These are phyloP conservation scores for Parmelia sp. DNA, from an alignment of 495 filamentous ascomycete species.

Conservation along the genomic window DNA sequence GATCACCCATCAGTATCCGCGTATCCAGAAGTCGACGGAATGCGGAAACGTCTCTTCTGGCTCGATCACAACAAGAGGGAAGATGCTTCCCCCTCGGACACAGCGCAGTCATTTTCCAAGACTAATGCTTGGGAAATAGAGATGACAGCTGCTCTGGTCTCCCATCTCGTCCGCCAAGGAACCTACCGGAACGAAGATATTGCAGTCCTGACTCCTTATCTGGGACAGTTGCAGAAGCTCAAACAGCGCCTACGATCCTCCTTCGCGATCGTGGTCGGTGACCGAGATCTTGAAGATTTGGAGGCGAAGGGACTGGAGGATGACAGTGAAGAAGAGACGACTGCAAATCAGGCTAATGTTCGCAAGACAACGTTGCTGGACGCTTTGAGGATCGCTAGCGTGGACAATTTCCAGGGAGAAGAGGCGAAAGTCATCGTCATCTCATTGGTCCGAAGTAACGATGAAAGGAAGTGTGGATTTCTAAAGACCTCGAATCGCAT, in stretches of 20 bases:
- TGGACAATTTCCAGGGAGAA: slow-evolving; percentile 77
- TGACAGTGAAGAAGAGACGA: slow-evolving; percentile 16
- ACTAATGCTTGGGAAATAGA: slow-evolving; percentile 64
- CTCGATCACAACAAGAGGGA: slow-evolving; percentile 60
- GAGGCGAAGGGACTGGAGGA: slow-evolving; percentile 44
- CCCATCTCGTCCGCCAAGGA: slow-evolving; percentile 67
- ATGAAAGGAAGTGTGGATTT: slow-evolving; percentile 58
- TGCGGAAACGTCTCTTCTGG: slow-evolving; percentile 67
- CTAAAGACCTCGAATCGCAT: slow-evolving; percentile 72
- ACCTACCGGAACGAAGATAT: slow-evolving; percentile 61
- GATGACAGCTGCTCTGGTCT: slow-evolving; percentile 58
- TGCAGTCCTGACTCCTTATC: slow-evolving; percentile 71
- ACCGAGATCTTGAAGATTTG: slow-evolving; percentile 59
- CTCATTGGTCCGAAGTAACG: slow-evolving; percentile 72
- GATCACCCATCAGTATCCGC: slow-evolving; percentile 47
- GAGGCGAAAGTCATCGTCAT: slow-evolving; percentile 74
- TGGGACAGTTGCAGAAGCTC: slow-evolving; percentile 63
- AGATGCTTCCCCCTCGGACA: slow-evolving; percentile 34
- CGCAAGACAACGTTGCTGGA: slow-evolving; percentile 51
- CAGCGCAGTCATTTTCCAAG: slow-evolving; percentile 39
- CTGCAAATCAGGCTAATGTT: slow-evolving; percentile 24
- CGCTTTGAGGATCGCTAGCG: slow-evolving; percentile 63
- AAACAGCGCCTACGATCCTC: slow-evolving; percentile 41
- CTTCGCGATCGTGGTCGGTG: slow-evolving; percentile 59
- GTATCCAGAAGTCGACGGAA: slow-evolving; percentile 57